Evolutionary conservation across 2,329 filamentous ascomycete species (phyloP), one percentile per base, ranked within the genome.

Genomic region (Aaosphaeria arxii): DNA sequence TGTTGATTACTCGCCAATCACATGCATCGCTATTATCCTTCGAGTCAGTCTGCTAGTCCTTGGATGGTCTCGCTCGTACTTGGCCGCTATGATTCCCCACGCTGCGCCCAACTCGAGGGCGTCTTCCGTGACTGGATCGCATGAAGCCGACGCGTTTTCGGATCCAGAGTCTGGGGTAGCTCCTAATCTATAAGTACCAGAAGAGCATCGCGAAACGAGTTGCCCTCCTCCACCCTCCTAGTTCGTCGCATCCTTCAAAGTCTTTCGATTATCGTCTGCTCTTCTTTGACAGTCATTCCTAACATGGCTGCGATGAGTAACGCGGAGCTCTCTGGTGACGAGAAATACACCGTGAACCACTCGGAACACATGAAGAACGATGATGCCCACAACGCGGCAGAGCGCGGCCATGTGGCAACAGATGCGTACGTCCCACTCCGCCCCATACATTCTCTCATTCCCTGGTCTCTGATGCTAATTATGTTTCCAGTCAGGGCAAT

Each of bases 381-480:
- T 13, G 51, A 56, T 46, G 49, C 63, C 6, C 61, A 62, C 35
- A 45, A 57, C 6, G 54, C 62, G 28, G 64, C 63, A 5, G 63
- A 54, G 40, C 57, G 54, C 29, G 64, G 64, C 5, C 61, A 66
- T 39, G 52, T 55, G 17, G 64, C 65, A 2, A 69, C 65, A 1
- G 63, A 69, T 40, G 58, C 62, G 65, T 65, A 50, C 31, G 61
- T 49, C 31, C 28, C 5, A n/a, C 41, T 36, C 35, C 43, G 6
- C 30, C 29, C 32, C 7, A 6, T n/a, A 24, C 17, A 24, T 24
- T 7, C 11, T 29, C 17, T 30, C 11, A 11, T 43, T 29, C 7
- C 17, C 7, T 30, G 5, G 6, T 6, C 28, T 11, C 31, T 6
- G 13, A 28, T 11, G n/a, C 24, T 11, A 43, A 5, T 24, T 11